A percentile compares a stretch with the other conserved stretches of the same genome.
Evolutionary conservation across 1,284 basidiomycete genomes (phyloP).

Genomic region (Sparassis latifolia): DNA sequence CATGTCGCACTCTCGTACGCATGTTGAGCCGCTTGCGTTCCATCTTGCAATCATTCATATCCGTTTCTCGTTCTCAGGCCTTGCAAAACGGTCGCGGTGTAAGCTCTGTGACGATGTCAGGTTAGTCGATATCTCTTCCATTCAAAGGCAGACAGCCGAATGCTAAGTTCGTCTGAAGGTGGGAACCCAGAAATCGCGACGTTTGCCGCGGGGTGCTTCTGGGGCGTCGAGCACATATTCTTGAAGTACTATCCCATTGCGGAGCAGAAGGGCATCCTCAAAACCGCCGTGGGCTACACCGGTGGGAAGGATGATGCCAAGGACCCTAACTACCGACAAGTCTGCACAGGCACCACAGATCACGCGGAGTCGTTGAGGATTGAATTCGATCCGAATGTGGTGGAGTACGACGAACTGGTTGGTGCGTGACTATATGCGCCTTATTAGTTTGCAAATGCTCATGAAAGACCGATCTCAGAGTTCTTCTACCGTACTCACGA

Average conservation of each 20-base stretch:
- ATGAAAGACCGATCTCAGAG: constrained; percentile 41
- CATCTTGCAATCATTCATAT: constrained; percentile 7
- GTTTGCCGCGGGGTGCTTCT: constrained; percentile 70
- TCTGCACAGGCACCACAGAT: constrained; percentile 78
- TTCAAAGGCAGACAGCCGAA: neutral
- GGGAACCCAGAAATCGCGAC: constrained; percentile 54
- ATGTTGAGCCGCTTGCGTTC: constrained; percentile 12
- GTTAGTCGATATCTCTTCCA: neutral
- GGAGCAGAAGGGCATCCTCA: constrained; percentile 62
- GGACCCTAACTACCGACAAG: constrained; percentile 67
- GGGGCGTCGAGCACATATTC: constrained; percentile 87
- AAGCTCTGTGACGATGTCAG: constrained; percentile 3
- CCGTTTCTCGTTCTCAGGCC: constrained; percentile 3
- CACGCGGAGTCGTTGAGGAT: constrained; percentile 90
- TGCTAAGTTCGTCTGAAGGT: constrained; percentile 1
- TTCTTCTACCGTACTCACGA: constrained; percentile 96
- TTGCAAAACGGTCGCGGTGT: neutral
- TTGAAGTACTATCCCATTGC: constrained; percentile 70
- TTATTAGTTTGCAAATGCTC: neutral
- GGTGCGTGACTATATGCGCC: constrained; percentile 35
- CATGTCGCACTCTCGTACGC: neutral
- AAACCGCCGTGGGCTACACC: constrained; percentile 76
- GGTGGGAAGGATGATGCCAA: constrained; percentile 56
- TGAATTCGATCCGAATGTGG: constrained; percentile 76
- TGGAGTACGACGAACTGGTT: constrained; percentile 80